A percentile compares a stretch with the other conserved stretches of the same genome.
phyloP scores from a whole-genome alignment of 2,329 filamentous ascomycete species.

The Bipolaris gigantea region DNA sequence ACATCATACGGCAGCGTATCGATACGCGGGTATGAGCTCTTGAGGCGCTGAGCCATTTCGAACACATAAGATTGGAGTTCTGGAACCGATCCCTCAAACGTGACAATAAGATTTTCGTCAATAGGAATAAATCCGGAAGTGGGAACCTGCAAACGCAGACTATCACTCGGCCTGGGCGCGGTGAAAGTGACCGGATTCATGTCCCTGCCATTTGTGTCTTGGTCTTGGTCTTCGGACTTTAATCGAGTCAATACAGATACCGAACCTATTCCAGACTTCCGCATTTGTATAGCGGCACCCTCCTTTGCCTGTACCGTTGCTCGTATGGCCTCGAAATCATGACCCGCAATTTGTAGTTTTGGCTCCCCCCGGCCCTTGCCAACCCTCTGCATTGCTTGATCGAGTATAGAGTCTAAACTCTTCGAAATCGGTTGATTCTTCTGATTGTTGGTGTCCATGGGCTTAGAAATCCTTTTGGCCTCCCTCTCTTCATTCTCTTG shows the following conservation, averaged over 20 bases:
- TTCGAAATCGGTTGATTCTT: neutral
- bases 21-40: constrained; percentile 28
- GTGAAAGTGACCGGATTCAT: no score
- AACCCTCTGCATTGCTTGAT: constrained; percentile 1
- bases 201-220: neutral
- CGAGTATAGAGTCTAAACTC: constrained; percentile 3
- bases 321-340: neutral
- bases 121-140: constrained; percentile 14
- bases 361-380: no score
- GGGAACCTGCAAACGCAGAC: constrained; percentile 17
- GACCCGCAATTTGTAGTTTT: neutral
- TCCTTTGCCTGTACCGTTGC: neutral
- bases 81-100: constrained; percentile 15
- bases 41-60: constrained; percentile 24
- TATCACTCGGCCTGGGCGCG: constrained; percentile 6
- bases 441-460: neutral
- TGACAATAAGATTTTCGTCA: constrained; percentile 24
- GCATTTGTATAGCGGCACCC: neutral
- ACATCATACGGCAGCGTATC: constrained; percentile 32
- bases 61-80: constrained; percentile 28
- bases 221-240: neutral
- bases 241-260: neutral
- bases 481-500: neutral
- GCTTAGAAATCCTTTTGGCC: neutral
- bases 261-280: neutral